Base-by-base conservation (phyloP, 2,329 filamentous ascomycete genomes). In the Calonectria honghensis region DNA sequence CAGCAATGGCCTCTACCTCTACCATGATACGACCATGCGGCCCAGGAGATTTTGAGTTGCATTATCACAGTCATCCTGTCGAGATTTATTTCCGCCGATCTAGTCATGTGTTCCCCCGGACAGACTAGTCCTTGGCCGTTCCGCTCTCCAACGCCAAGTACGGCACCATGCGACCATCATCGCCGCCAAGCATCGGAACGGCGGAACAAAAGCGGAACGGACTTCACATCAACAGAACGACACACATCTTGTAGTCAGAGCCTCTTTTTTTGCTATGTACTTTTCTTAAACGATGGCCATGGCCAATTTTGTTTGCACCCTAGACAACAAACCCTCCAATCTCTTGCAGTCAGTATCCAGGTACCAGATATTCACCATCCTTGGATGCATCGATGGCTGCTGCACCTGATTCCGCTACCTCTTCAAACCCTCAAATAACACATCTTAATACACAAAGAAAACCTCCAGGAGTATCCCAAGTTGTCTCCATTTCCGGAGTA, bases 221-320 rank as follows among this genome's bases (percentile, higher is more conserved):
- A 29, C 35, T 29, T 27, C 57, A 39, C 35, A 63, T 63, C 3
- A 14, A 4, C 35, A 63, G 32, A 31, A 37, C 10, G 20, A 31
- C 50, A 20, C 50, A 20, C 39, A 14, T 35, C 29, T 66, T 66
- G 63, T 65, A 68, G 67, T 64, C 72, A 72, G 37, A 14, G 50
- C 9, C 57, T 48, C 57, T 48, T 16, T 45, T 75, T 24, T 73
- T 78, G 51, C 75, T 75, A 67, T 78, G 71, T 37, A 41, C 39
- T 65, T 75, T 41, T 75, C 51, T 80, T 64, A 78, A 76, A 74
- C 35, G 24, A 20, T 41, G 57, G n/a, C 72, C 75, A 73, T 69
- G 52, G 57, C 76, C 73, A 78, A 76, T 78, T 69, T 80, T 69
- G 48, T 67, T 65, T 64, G 70, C 73, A 68, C 76, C 81, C 75